phyloP scores from a whole-genome alignment of 257 asterid genomes.

The Ballota nigra region DNA sequence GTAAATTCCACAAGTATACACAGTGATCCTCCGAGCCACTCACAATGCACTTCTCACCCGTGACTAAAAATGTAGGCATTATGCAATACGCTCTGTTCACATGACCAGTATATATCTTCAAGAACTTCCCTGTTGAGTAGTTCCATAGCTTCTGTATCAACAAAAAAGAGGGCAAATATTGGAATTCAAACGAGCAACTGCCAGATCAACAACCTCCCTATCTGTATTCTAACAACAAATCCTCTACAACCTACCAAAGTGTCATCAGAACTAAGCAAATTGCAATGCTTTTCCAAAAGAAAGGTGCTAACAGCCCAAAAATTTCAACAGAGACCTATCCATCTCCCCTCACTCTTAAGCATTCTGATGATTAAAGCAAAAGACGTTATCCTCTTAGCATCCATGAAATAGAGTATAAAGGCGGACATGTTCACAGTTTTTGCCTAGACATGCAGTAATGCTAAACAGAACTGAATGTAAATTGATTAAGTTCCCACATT shows the following conservation, averaged over 20 bases:
- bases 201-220: too few species aligned
- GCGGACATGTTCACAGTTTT: neutral
- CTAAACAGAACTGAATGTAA: neutral
- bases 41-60: conserved; percentile 74
- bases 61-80: conserved; percentile 66
- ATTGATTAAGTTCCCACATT: neutral
- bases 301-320: neutral
- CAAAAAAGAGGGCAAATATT: neutral
- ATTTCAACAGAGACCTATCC: neutral
- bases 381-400: neutral
- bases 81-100: conserved; percentile 65
- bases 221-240: neutral
- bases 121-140: conserved; percentile 56
- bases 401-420: neutral
- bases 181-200: neutral
- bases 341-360: neutral
- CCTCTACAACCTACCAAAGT: neutral
- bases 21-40: conserved; percentile 86
- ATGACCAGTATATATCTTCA: conserved; percentile 68
- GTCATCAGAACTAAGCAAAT: neutral
- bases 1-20: conserved; percentile 79
- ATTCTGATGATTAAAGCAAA: neutral
- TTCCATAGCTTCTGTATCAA: conserved; percentile 79
- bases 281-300: neutral
- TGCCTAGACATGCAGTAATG: neutral